Evolutionary conservation across 2,329 filamentous ascomycete genomes (phyloP).

Genomic region (Botrytis sinoallii): DNA sequence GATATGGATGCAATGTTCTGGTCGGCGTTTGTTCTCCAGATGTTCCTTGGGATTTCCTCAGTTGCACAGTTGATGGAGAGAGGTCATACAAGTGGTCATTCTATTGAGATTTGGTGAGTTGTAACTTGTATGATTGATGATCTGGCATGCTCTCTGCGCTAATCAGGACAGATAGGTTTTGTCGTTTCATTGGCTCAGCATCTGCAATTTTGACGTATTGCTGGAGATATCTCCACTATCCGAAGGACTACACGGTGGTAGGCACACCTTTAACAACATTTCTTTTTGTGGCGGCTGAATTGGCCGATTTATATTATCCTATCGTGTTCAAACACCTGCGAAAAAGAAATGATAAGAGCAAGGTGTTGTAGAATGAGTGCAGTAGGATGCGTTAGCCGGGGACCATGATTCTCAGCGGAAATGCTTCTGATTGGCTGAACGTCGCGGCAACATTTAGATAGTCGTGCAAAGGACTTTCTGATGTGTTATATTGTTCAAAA

Average conservation of each 20-base stretch:
- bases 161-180: background rate
- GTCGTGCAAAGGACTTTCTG: background rate
- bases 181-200: background rate
- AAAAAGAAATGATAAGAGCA: background rate
- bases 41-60: background rate
- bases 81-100: background rate
- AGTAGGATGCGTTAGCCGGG: background rate
- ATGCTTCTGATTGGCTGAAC: background rate
- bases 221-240: background rate
- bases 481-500: too few relatives aligned
- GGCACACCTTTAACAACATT: background rate
- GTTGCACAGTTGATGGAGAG: slow-evolving; percentile 4
- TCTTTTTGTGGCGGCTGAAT: background rate
- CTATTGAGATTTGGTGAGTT: background rate
- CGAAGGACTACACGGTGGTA: background rate
- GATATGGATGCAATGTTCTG: background rate
- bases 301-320: slow-evolving; percentile 1
- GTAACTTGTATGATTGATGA: too few relatives aligned
- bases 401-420: background rate
- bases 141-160: background rate
- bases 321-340: background rate
- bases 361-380: background rate
- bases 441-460: background rate
- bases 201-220: background rate
- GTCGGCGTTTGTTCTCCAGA: background rate